Conservation (phyloP, 495 filamentous ascomycete species). For the Cairneyella variabilis region DNA sequence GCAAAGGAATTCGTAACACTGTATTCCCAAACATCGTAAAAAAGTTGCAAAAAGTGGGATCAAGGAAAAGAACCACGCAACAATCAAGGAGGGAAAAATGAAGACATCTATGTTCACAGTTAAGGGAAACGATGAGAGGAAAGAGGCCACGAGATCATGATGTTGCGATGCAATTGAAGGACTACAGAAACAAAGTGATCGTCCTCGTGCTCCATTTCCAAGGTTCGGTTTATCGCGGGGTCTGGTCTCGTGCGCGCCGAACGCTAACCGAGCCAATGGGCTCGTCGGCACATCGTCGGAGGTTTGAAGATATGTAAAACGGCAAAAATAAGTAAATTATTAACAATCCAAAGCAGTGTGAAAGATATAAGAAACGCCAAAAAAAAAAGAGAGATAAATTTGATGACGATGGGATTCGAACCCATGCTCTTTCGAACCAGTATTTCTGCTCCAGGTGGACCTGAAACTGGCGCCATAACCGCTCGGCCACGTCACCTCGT, state of each 20-base stretch:
- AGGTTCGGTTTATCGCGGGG: not conserved
- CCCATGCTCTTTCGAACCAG: constrained; percentile 23
- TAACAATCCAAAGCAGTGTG: too few relatives aligned
- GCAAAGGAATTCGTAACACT: constrained; percentile 1
- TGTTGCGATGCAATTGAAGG: not conserved
- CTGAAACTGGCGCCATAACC: constrained; percentile 24
- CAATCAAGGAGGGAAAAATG: constrained; percentile 23
- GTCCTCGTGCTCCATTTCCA: not conserved
- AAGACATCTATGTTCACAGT: constrained; percentile 23
- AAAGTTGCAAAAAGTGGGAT: not conserved
- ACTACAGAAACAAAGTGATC: not conserved
- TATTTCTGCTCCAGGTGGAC: constrained; percentile 12
- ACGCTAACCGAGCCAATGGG: too few relatives aligned
- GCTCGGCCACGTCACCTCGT: constrained; percentile 18
- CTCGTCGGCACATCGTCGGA: too few relatives aligned
- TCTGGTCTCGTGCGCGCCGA: constrained; percentile 1
- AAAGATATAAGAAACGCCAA: not conserved
- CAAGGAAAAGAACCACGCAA: not conserved
- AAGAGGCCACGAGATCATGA: constrained; percentile 10
- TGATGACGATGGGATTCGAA: constrained; percentile 20
- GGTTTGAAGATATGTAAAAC: too few relatives aligned
- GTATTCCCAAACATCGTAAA: constrained; percentile 5
- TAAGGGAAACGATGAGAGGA: not conserved
- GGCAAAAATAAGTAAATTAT: too few relatives aligned
- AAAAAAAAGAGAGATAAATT: constrained; percentile 6